Evolutionary conservation across 805 yeast species (phyloP).

Genomic region (Pichia eremophila): DNA sequence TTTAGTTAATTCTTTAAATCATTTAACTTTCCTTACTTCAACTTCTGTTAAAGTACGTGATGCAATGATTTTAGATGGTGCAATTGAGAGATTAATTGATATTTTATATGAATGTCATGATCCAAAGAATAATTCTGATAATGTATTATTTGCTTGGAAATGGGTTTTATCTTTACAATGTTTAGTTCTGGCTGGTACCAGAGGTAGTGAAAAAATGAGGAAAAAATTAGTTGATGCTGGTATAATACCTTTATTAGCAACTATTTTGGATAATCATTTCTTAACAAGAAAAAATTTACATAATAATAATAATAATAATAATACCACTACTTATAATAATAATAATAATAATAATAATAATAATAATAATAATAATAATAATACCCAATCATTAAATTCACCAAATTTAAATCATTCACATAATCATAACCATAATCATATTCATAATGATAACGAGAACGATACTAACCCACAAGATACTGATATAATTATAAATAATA

Average conservation of each 20-base stretch:
- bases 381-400: not conserved
- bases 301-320: not conserved
- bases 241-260: conserved; percentile 80
- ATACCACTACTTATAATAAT: not conserved
- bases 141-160: conserved; percentile 77
- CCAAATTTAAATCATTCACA: not conserved
- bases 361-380: not conserved
- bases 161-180: conserved; percentile 96
- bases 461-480: not conserved
- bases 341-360: not conserved
- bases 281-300: conserved; percentile 19
- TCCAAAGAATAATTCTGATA: conserved; percentile 26
- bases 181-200: conserved; percentile 79
- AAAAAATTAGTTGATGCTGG: conserved; percentile 88
- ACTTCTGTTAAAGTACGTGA: conserved; percentile 86
- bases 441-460: not conserved
- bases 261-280: conserved; percentile 82
- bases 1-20: conserved; percentile 82
- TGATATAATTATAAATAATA: not conserved
- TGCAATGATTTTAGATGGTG: conserved; percentile 83
- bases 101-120: conserved; percentile 72
- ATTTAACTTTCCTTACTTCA: conserved; percentile 77
- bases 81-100: conserved; percentile 77
- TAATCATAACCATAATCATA: not conserved
- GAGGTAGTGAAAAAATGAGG: conserved; percentile 83